Conservation (phyloP, 1,284 basidiomycete species). For the Testicularia cyperi region DNA sequence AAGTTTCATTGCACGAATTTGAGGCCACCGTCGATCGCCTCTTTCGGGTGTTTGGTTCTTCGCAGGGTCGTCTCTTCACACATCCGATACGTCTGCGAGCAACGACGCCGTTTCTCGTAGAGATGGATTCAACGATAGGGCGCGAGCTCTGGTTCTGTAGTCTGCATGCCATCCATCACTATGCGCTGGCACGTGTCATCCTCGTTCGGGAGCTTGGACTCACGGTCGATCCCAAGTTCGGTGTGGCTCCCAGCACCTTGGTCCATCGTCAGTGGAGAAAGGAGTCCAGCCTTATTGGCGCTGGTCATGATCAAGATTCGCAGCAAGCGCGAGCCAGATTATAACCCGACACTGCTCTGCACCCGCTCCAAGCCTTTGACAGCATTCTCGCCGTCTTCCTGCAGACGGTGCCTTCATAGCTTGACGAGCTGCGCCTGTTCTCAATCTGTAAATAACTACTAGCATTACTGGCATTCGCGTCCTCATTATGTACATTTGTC, state of each 20-base stretch:
- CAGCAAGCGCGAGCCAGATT: constrained; percentile 6
- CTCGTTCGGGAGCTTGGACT: constrained; percentile 47
- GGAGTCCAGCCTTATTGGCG: constrained; percentile 18
- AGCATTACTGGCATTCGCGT: too few relatives aligned
- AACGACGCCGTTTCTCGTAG: constrained; percentile 46
- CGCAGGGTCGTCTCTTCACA: constrained; percentile 18
- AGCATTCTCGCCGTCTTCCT: too few relatives aligned
- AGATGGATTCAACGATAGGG: constrained; percentile 34
- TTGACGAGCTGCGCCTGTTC: too few relatives aligned
- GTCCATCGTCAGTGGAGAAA: constrained; percentile 38
- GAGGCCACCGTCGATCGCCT: constrained; percentile 20
- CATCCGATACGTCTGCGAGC: constrained; percentile 37
- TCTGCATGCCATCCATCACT: constrained; percentile 56
- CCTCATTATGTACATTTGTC: too few relatives aligned
- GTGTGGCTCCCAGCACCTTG: constrained; percentile 54
- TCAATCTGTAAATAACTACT: too few relatives aligned
- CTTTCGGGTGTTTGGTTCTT: constrained; percentile 16
- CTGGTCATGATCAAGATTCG: constrained; percentile 3
- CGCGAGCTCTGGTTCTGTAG: constrained; percentile 54
- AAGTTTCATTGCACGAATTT: constrained; percentile 35
- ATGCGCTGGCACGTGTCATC: constrained; percentile 49
- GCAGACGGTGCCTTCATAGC: too few relatives aligned
- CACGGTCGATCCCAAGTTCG: constrained; percentile 41
- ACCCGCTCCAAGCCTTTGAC: too few relatives aligned
- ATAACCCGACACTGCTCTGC: too few relatives aligned